These are phyloP conservation scores for Erigeron philadelphicus DNA, from an alignment of 140 eudicot genomes.

Conservation along the genomic window DNA sequence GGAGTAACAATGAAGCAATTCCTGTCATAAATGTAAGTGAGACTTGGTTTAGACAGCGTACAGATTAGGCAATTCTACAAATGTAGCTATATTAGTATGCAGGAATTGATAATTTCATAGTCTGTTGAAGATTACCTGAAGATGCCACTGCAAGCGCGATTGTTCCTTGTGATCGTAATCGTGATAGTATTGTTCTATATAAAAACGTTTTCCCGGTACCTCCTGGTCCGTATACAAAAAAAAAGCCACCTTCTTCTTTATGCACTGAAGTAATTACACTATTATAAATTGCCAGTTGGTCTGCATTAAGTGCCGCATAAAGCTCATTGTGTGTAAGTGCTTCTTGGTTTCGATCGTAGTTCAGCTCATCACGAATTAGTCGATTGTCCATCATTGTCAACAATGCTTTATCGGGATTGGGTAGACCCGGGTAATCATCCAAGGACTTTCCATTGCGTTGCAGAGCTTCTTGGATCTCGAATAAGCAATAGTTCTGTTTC, in stretches of 20 bases:
- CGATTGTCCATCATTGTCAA: background rate
- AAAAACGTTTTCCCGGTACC: background rate
- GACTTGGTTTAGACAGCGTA: too few relatives aligned
- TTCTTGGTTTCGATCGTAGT: background rate
- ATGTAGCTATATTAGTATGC: too few relatives aligned
- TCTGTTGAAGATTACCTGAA: background rate
- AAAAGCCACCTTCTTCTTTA: background rate
- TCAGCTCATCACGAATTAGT: background rate
- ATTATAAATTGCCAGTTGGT: background rate
- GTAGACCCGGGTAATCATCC: background rate
- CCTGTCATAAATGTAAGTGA: background rate
- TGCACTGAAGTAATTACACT: background rate
- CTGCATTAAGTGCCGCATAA: background rate
- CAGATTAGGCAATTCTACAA: too few relatives aligned
- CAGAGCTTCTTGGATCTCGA: background rate
- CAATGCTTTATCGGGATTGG: background rate
- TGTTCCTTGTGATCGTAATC: background rate
- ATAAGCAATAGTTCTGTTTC: background rate
- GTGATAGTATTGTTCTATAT: background rate
- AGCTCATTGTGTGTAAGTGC: background rate
- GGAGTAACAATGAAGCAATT: too few relatives aligned
- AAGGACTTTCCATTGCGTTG: background rate
- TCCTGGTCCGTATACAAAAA: background rate
- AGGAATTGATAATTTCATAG: too few relatives aligned
- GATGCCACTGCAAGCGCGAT: background rate